Conservation (phyloP, 1,284 basidiomycete genomes). For the Pseudozyma hubeiensis region DNA sequence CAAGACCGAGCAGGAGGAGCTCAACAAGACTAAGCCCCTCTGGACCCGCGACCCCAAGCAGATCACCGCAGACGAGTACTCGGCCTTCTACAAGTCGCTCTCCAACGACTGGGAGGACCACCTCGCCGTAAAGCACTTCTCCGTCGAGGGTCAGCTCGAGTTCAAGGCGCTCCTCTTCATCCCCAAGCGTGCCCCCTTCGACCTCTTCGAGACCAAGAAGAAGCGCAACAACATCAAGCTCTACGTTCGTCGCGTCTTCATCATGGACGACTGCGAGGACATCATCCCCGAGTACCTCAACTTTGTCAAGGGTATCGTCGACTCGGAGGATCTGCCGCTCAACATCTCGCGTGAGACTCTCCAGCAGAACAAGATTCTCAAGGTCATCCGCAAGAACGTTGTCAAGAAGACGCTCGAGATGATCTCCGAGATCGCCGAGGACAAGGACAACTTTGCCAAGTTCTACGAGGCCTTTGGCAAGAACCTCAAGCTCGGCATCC, state of each 20-base stretch:
- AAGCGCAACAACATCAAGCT: constrained; percentile 99
- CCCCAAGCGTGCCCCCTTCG: constrained; percentile 90
- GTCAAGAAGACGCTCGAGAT: constrained; percentile 99
- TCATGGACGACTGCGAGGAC: constrained; percentile 99
- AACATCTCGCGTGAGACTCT: constrained; percentile 99
- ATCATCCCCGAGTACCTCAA: constrained; percentile 99
- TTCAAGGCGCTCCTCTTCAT: constrained; percentile 96
- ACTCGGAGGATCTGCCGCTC: constrained; percentile 98
- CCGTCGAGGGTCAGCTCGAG: constrained; percentile 97
- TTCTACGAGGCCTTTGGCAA: constrained; percentile 85
- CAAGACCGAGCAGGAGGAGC: constrained; percentile 85
- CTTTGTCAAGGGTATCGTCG: constrained; percentile 95
- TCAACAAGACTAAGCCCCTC: constrained; percentile 99
- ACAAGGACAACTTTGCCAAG: constrained; percentile 99
- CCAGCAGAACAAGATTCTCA: constrained; percentile 99
- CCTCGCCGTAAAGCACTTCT: constrained; percentile 99
- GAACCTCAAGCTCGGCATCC: constrained; percentile 84
- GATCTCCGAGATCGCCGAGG: constrained; percentile 95
- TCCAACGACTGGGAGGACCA: constrained; percentile 99
- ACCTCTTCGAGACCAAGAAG: constrained; percentile 99
- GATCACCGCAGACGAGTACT: constrained; percentile 96
- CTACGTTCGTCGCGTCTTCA: constrained; percentile 99
- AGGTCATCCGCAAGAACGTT: constrained; percentile 87
- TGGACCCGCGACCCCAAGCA: constrained; percentile 96
- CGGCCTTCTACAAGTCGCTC: constrained; percentile 98